A percentile compares a stretch with the other conserved stretches of the same genome.
These are phyloP conservation scores for Pseudozyma pruni DNA, from an alignment of 1,284 basidiomycete genomes.

Conservation along the genomic window DNA sequence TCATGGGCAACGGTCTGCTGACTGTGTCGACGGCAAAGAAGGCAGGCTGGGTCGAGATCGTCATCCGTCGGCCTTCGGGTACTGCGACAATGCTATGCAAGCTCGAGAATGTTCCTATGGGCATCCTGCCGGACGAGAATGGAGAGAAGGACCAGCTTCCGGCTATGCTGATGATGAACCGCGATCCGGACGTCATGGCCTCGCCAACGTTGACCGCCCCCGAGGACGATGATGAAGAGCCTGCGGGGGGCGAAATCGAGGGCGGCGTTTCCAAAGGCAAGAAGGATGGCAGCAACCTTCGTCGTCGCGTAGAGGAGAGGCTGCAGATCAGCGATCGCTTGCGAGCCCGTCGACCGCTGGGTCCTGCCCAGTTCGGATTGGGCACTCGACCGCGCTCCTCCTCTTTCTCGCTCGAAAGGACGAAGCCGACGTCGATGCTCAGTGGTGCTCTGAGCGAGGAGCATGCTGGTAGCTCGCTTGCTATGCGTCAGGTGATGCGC, in stretches of 20 bases:
- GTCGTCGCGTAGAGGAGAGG: slow-evolving; percentile 39
- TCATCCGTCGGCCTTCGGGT: slow-evolving; percentile 88
- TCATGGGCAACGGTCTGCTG: slow-evolving; percentile 85
- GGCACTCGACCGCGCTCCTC: slow-evolving; percentile 71
- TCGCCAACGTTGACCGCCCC: slow-evolving; percentile 39
- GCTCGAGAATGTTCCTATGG: slow-evolving; percentile 79
- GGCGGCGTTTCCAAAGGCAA: not conserved
- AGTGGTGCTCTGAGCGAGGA: slow-evolving; percentile 14
- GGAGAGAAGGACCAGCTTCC: slow-evolving; percentile 76
- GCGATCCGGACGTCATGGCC: slow-evolving; percentile 68
- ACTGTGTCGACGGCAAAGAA: slow-evolving; percentile 81
- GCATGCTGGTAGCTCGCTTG: slow-evolving; percentile 25
- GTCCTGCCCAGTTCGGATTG: slow-evolving; percentile 52
- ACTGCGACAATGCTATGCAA: slow-evolving; percentile 85
- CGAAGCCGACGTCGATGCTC: slow-evolving; percentile 1
- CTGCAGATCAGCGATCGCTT: slow-evolving; percentile 51
- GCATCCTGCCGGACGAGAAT: slow-evolving; percentile 60
- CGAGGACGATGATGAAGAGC: slow-evolving; percentile 5
- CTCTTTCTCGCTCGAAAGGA: slow-evolving; percentile 76
- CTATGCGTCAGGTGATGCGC: slow-evolving; percentile 52
- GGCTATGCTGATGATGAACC: slow-evolving; percentile 79
- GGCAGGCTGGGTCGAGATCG: slow-evolving; percentile 88
- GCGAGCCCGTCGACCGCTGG: slow-evolving; percentile 35
- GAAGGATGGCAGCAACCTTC: slow-evolving; percentile 11
- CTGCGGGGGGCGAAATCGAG: not conserved